Evolutionary conservation across 1,139 yeast genomes (phyloP).

Genomic region (Taphrina pruni): DNA sequence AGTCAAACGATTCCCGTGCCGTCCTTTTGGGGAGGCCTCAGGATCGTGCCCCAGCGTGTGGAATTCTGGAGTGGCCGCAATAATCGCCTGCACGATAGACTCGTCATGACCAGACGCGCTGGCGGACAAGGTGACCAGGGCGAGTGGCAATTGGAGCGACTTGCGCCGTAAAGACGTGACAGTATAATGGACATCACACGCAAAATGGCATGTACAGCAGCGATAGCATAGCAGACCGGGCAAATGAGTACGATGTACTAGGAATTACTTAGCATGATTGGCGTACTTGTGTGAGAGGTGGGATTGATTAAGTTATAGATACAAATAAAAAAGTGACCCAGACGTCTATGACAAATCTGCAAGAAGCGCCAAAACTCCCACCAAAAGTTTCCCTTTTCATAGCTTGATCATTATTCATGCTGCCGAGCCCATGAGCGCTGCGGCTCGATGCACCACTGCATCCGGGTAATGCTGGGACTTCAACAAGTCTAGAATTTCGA

Average conservation of each 20-base stretch:
- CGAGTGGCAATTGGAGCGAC: slow-evolving; percentile 13
- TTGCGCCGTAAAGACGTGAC: not conserved
- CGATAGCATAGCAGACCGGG: no score
- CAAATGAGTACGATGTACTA: no score
- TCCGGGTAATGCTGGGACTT: slow-evolving; percentile 49
- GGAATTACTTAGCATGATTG: not conserved
- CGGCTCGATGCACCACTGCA: slow-evolving; percentile 48
- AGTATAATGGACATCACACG: not conserved
- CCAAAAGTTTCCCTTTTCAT: not conserved
- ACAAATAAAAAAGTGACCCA: not conserved
- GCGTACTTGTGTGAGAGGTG: not conserved
- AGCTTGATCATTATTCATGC: slow-evolving; percentile 4
- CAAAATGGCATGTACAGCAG: not conserved
- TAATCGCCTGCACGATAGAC: slow-evolving; percentile 79
- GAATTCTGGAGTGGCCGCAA: slow-evolving; percentile 98
- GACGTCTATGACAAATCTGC: not conserved
- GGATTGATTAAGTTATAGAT: slow-evolving; percentile 9
- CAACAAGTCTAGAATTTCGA: slow-evolving; percentile 49
- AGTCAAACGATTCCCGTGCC: slow-evolving; percentile 79
- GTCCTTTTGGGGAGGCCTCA: slow-evolving; percentile 92
- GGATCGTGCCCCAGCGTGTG: slow-evolving; percentile 83
- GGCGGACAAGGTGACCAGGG: not conserved
- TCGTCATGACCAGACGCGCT: slow-evolving; percentile 9
- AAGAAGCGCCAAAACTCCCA: slow-evolving; percentile 14
- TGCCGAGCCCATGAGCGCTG: slow-evolving; percentile 27